Percentiles rank a stretch among this genome's conserved stretches.
phyloP scores from a whole-genome alignment of 164 flowering plant species.

The Nymphaea thermarum region DNA sequence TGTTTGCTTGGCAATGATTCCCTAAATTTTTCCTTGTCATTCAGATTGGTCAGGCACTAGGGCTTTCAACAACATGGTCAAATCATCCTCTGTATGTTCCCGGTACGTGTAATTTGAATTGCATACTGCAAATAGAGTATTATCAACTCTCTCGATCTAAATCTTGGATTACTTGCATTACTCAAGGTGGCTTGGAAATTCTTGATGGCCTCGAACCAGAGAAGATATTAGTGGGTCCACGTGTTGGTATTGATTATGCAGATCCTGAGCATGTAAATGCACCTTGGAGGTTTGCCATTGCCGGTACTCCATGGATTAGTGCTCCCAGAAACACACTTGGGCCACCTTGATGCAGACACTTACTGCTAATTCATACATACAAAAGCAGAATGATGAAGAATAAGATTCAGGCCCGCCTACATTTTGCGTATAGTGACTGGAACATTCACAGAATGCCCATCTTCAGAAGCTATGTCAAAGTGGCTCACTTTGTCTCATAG shows the following conservation, averaged over 20 bases:
- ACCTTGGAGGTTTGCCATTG: constrained; percentile 88
- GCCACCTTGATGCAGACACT: constrained; percentile 15
- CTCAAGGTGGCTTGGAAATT: constrained; percentile 79
- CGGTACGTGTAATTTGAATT: constrained; percentile 27
- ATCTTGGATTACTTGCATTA: neutral
- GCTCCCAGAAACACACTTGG: constrained; percentile 82
- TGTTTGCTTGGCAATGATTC: too few species aligned
- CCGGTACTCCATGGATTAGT: constrained; percentile 87
- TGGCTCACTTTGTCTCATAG: too few species aligned
- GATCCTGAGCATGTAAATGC: constrained; percentile 77
- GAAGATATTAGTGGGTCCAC: constrained; percentile 70
- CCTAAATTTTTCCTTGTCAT: constrained; percentile 1
- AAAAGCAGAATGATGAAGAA: neutral
- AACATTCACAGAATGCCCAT: too few species aligned
- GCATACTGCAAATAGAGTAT: neutral
- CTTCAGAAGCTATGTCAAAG: too few species aligned
- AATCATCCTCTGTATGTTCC: constrained; percentile 66
- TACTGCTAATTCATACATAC: too few species aligned
- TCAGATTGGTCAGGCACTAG: constrained; percentile 89
- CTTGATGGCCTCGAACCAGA: constrained; percentile 91
- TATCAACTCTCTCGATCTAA: neutral
- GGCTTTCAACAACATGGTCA: constrained; percentile 86
- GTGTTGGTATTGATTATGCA: constrained; percentile 97
- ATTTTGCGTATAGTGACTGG: too few species aligned
- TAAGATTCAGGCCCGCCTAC: too few species aligned